Evolutionary conservation across 208 protist species (phyloP).

Genomic region (Herpetomonas tarakana): DNA sequence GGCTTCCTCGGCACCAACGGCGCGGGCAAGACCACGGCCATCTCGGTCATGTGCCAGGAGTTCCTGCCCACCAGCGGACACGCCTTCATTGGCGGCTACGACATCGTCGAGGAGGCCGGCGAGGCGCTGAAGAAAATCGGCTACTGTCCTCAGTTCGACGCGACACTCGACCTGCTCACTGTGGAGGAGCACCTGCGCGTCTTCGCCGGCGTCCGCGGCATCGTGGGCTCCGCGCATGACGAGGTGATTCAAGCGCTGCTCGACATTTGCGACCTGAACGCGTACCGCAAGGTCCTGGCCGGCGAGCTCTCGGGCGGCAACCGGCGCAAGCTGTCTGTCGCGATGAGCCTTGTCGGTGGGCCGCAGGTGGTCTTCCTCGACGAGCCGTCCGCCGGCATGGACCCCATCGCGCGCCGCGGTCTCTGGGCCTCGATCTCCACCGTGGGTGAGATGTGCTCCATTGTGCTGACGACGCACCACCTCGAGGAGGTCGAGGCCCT

Average conservation of each 20-base stretch:
- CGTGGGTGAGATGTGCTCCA: conserved; percentile 23
- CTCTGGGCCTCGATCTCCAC: conserved; percentile 55
- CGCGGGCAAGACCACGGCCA: conserved; percentile 73
- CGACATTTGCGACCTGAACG: conserved; percentile 8
- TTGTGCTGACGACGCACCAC: conserved; percentile 82
- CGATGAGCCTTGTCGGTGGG: conserved; percentile 41
- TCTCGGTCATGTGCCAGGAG: conserved; percentile 64
- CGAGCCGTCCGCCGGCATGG: conserved; percentile 44
- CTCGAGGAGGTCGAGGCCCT: conserved; percentile 84
- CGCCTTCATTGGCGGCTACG: conserved; percentile 27
- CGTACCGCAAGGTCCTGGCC: conserved; percentile 6
- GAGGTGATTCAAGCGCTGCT: conserved; percentile 13
- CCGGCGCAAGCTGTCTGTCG: conserved; percentile 42
- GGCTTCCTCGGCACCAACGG: conserved; percentile 76
- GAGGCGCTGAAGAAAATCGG: conserved; percentile 60
- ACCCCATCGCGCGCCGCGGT: conserved; percentile 22
- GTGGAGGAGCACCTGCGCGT: conserved; percentile 91
- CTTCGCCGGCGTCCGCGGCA: conserved; percentile 60
- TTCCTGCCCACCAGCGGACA: conserved; percentile 40
- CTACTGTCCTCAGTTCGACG: conserved; percentile 96
- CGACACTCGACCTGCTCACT: conserved; percentile 90
- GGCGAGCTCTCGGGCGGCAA: conserved; percentile 33
- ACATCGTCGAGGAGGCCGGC: conserved; percentile 23
- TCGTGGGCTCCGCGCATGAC: conserved; percentile 16
- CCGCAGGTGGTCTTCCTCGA: conserved; percentile 41